phyloP scores from a whole-genome alignment of 1,139 yeast genomes.

The Candida dubliniensis region DNA sequence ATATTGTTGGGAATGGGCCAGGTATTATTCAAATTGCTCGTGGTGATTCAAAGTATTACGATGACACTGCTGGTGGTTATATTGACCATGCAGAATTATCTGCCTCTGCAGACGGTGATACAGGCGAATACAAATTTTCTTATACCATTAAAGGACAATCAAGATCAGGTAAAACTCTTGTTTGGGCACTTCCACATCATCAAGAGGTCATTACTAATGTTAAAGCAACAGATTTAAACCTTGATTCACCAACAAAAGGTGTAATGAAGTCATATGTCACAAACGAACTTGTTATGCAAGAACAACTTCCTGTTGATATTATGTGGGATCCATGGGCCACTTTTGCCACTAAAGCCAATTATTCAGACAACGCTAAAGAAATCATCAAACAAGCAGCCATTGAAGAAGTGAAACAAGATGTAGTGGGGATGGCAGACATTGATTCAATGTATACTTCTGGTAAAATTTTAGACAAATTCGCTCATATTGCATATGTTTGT shows the following conservation, averaged over 20 bases:
- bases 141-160: slow-evolving; percentile 33
- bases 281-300: slow-evolving; percentile 49
- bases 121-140: slow-evolving; percentile 30
- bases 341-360: slow-evolving; percentile 32
- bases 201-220: slow-evolving; percentile 40
- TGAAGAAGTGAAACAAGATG: slow-evolving; percentile 54
- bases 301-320: slow-evolving; percentile 49
- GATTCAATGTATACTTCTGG: slow-evolving; percentile 80
- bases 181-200: slow-evolving; percentile 70
- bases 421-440: slow-evolving; percentile 57
- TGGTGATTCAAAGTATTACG: slow-evolving; percentile 47
- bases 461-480: slow-evolving; percentile 71
- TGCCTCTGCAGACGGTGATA: slow-evolving; percentile 26
- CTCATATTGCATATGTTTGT: slow-evolving; percentile 65
- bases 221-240: slow-evolving; percentile 31
- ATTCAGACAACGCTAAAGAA: slow-evolving; percentile 36
- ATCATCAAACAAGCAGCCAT: slow-evolving; percentile 50
- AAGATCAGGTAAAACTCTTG: slow-evolving; percentile 30
- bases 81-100: slow-evolving; percentile 24
- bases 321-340: slow-evolving; percentile 62
- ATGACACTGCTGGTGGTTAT: slow-evolving; percentile 48
- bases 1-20: slow-evolving; percentile 42
- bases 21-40: slow-evolving; percentile 48
- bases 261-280: slow-evolving; percentile 59
- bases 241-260: slow-evolving; percentile 74